These are phyloP conservation scores for Leccinum subgranulosum DNA, from an alignment of 768 basidiomycete genomes.

Conservation along the genomic window DNA sequence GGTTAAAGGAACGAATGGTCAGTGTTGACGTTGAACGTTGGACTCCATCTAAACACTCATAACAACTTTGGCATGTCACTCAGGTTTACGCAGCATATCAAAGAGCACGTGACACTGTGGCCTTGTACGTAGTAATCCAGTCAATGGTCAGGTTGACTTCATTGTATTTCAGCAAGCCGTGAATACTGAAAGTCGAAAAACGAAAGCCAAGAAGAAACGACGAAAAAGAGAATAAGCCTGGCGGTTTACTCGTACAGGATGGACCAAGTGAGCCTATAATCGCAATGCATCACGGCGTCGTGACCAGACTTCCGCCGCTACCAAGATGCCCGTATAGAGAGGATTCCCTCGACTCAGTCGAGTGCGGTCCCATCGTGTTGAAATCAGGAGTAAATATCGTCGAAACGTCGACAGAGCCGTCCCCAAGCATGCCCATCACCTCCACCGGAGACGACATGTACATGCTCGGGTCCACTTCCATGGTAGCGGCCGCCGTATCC, in stretches of 20 bases:
- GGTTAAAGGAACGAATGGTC: background rate
- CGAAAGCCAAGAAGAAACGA: background rate
- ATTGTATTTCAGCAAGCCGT: background rate
- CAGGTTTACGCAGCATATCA: background rate
- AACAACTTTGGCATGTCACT: conserved; percentile 1
- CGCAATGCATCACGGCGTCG: conserved; percentile 24
- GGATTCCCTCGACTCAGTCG: conserved; percentile 23
- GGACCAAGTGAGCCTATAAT: conserved; percentile 1
- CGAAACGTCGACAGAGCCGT: conserved; percentile 35
- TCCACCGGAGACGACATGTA: conserved; percentile 56
- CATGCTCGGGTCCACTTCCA: conserved; percentile 50
- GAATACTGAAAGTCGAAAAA: background rate
- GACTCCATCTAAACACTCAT: background rate
- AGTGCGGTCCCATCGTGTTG: conserved; percentile 21
- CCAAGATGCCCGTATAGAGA: conserved; percentile 26
- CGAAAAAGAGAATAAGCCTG: conserved; percentile 1
- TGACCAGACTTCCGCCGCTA: conserved; percentile 19
- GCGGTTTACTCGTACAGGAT: conserved; percentile 16
- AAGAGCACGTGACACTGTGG: conserved; percentile 10
- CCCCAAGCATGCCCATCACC: conserved; percentile 61
- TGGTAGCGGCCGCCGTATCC: conserved; percentile 25
- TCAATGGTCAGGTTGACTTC: background rate
- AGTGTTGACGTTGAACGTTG: background rate
- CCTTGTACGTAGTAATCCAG: background rate
- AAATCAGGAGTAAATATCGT: conserved; percentile 34